Conservation (phyloP, 2,329 filamentous ascomycete species). For the Coniella lustricola region DNA sequence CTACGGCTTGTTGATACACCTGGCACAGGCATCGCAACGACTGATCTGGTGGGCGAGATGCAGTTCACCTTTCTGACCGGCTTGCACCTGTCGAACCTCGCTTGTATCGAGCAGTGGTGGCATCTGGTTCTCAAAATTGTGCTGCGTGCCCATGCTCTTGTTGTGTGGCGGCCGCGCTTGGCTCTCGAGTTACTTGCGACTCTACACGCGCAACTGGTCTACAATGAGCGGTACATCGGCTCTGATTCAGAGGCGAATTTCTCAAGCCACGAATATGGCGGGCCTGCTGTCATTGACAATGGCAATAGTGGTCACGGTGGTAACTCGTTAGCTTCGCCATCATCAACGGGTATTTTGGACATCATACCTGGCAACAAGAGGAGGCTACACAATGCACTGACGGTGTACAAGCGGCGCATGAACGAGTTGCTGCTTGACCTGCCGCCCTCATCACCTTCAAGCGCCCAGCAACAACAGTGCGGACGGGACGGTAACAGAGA, state of each 20-base stretch:
- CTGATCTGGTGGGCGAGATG: constrained; percentile 50
- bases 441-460: not conserved
- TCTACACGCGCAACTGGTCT: constrained; percentile 48
- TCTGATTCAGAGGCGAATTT: constrained; percentile 15
- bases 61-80: constrained; percentile 54
- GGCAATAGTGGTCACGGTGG: no score
- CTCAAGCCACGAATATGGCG: not conserved
- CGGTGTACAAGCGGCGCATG: constrained; percentile 47
- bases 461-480: constrained; percentile 16
- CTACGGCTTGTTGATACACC: constrained; percentile 30
- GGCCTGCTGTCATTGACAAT: constrained; percentile 1
- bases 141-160: constrained; percentile 43
- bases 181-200: constrained; percentile 40
- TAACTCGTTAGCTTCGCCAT: no score
- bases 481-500: constrained; percentile 22
- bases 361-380: constrained; percentile 24
- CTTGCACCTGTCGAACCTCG: constrained; percentile 49
- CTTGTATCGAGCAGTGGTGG: constrained; percentile 58
- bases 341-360: constrained; percentile 25
- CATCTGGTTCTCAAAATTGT: constrained; percentile 45
- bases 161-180: constrained; percentile 35
- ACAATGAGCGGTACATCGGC: constrained; percentile 42
- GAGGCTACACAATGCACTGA: constrained; percentile 40
- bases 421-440: constrained; percentile 37
- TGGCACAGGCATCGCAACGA: constrained; percentile 22